Conservation (phyloP, 2,329 filamentous ascomycete genomes). For the Colletotrichum tabaci region DNA sequence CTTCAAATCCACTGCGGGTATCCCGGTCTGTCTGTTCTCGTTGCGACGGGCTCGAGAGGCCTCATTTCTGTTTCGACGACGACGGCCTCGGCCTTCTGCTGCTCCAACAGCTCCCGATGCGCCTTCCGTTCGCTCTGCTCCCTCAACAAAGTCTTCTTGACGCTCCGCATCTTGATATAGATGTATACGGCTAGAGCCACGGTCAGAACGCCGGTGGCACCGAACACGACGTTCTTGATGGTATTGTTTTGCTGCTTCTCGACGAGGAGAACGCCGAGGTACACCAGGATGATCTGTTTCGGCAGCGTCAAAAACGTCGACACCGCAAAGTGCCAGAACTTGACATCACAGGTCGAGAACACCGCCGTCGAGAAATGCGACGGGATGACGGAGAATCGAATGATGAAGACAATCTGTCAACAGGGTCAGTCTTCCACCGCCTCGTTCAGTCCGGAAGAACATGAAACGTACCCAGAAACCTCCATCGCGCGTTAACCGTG, state of each 20-base stretch:
- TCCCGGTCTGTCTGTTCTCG: constrained; percentile 17
- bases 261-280: constrained; percentile 56
- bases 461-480: constrained; percentile 52
- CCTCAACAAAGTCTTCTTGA: constrained; percentile 52
- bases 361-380: constrained; percentile 60
- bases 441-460: neutral
- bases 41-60: neutral
- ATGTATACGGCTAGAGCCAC: constrained; percentile 55
- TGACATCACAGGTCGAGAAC: constrained; percentile 59
- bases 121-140: constrained; percentile 50
- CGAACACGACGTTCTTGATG: constrained; percentile 54
- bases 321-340: constrained; percentile 57
- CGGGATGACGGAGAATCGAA: constrained; percentile 58
- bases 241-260: constrained; percentile 47
- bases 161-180: constrained; percentile 53
- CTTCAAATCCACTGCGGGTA: constrained; percentile 37
- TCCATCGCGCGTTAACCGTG: constrained; percentile 57
- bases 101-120: constrained; percentile 24
- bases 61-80: constrained; percentile 25
- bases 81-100: constrained; percentile 22
- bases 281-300: constrained; percentile 59
- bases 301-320: constrained; percentile 58
- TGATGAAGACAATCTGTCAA: constrained; percentile 53
- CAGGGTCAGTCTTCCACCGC: neutral
- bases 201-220: constrained; percentile 52